phyloP scores from a whole-genome alignment of 768 basidiomycete species.

The Podaxis mareebaensis region DNA sequence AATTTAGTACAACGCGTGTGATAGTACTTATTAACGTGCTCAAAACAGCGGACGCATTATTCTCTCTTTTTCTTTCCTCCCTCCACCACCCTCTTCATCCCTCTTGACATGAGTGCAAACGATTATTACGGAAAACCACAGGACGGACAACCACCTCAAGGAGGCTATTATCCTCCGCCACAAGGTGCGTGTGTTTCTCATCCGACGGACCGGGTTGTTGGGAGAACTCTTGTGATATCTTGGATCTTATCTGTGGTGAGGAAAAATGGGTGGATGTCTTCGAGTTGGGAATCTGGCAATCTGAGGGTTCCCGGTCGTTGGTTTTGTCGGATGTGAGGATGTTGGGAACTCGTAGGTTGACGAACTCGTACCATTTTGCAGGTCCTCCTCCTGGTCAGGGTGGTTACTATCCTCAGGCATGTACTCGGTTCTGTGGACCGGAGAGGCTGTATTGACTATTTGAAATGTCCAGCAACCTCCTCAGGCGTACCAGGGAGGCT shows the following conservation, averaged over 20 bases:
- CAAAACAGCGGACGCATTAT: conserved; percentile 28
- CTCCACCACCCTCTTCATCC: conserved; percentile 20
- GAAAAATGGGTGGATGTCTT: background rate
- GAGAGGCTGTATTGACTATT: background rate
- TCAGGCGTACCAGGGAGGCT: conserved; percentile 62
- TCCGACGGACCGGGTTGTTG: background rate
- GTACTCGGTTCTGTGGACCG: conserved; percentile 9
- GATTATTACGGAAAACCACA: conserved; percentile 69
- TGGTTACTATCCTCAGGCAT: conserved; percentile 65
- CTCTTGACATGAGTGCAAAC: conserved; percentile 61
- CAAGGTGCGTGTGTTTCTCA: conserved; percentile 27
- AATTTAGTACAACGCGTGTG: conserved; percentile 13
- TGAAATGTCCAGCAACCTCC: conserved; percentile 56
- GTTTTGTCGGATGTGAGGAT: background rate
- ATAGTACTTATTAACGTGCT: conserved; percentile 27
- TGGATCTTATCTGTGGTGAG: background rate
- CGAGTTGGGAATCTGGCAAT: background rate
- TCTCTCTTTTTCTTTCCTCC: conserved; percentile 19
- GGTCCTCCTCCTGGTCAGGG: conserved; percentile 63
- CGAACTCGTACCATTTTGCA: conserved; percentile 21
- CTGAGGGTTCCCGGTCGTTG: background rate
- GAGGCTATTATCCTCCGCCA: conserved; percentile 40
- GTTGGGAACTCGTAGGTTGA: conserved; percentile 2
- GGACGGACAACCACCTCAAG: conserved; percentile 53
- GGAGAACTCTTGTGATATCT: background rate